A percentile compares a stretch with the other conserved stretches of the same genome.
Evolutionary conservation across 2,329 filamentous ascomycete species (phyloP).

Genomic region (Cladosporium velox): DNA sequence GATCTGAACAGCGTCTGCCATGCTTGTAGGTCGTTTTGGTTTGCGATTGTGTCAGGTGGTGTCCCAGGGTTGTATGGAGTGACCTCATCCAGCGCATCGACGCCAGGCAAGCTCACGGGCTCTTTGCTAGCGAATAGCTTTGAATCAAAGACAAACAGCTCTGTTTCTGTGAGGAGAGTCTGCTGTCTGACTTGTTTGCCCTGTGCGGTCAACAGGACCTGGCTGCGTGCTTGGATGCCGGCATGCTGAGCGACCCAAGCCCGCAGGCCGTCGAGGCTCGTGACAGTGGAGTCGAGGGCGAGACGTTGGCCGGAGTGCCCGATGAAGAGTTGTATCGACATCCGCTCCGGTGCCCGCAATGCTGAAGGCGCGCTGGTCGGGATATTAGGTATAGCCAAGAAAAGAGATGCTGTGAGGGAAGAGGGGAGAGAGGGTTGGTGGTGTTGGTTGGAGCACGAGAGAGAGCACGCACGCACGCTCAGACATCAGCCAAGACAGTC

Average conservation of each 20-base stretch:
- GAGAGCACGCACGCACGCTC: background rate
- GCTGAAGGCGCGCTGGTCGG: background rate
- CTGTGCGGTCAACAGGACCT: conserved; percentile 82
- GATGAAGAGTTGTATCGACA: conserved; percentile 88
- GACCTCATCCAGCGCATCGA: conserved; percentile 53
- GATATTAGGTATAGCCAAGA: conserved; percentile 8
- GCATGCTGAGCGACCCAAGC: conserved; percentile 75
- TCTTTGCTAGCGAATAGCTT: conserved; percentile 37
- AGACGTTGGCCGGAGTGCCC: conserved; percentile 90
- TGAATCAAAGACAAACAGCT: conserved; percentile 91
- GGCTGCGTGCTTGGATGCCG: conserved; percentile 71
- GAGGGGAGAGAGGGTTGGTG: background rate
- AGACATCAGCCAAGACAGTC: conserved; percentile 3
- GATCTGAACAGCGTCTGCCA: conserved; percentile 87
- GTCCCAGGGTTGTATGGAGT: conserved; percentile 56
- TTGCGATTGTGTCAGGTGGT: conserved; percentile 77
- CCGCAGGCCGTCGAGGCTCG: conserved; percentile 81
- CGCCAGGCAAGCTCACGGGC: conserved; percentile 38
- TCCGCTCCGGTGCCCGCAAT: conserved; percentile 49
- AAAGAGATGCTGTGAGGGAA: conserved; percentile 1
- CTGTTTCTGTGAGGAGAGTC: conserved; percentile 78
- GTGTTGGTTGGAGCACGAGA: background rate
- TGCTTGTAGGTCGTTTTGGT: conserved; percentile 77
- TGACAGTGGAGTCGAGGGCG: conserved; percentile 72
- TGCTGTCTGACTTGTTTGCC: conserved; percentile 83